A percentile compares a stretch with the other conserved stretches of the same genome.
phyloP scores from a whole-genome alignment of 306 rosid genomes.

The Fragaria ananassa region DNA sequence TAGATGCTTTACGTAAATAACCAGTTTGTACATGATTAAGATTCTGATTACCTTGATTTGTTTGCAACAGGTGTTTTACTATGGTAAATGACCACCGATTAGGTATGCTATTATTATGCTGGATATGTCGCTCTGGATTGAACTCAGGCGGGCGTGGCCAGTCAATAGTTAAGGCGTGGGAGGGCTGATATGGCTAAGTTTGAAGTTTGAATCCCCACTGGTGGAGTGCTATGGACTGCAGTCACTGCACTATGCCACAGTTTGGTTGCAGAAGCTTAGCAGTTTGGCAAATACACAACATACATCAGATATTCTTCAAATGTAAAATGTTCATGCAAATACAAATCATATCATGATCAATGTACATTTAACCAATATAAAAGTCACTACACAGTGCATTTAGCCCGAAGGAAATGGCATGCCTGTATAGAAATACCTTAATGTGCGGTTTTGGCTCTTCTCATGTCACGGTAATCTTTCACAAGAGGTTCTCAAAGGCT shows the following conservation, averaged over 20 bases:
- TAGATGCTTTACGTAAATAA: not conserved
- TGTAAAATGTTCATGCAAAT: not conserved
- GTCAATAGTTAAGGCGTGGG: not conserved
- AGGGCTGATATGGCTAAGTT: not conserved
- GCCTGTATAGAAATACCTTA: not conserved
- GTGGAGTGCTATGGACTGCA: not conserved
- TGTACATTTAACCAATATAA: not conserved
- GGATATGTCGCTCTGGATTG: slow-evolving; percentile 18
- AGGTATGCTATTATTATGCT: slow-evolving; percentile 19
- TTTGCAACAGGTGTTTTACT: slow-evolving; percentile 57
- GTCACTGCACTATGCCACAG: not conserved
- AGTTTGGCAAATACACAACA: not conserved
- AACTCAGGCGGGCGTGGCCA: not conserved
- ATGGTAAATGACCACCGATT: slow-evolving; percentile 29
- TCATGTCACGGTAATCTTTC: not conserved
- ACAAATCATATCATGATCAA: not conserved
- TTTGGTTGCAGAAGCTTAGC: not conserved
- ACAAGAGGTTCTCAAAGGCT: not conserved
- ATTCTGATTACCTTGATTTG: slow-evolving; percentile 18
- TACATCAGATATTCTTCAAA: not conserved
- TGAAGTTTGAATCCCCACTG: not conserved
- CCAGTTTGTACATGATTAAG: not conserved
- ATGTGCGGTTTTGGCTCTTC: not conserved
- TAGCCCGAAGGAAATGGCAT: not conserved
- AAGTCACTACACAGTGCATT: not conserved